Base-by-base conservation (phyloP, 345 rosid genomes). In the Hypericum perforatum region DNA sequence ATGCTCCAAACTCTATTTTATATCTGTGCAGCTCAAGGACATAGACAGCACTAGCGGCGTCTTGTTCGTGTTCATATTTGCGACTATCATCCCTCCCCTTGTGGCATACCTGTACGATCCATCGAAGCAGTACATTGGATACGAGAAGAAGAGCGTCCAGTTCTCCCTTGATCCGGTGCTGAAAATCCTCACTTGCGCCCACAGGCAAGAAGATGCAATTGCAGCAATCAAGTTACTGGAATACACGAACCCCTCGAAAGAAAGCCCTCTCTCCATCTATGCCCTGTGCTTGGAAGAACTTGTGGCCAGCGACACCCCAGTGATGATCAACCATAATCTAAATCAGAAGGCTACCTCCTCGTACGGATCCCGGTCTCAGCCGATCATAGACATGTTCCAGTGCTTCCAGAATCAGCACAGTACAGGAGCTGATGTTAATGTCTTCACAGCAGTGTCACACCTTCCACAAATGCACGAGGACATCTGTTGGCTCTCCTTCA, bases 211-310 rank as follows among this genome's bases (percentile, higher is more conserved):
- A 42, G 67, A 81, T 53, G 72, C 77, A 16, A 40, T 46, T 8
- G 29, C 74, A 1, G 49, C 57, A 38, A 65, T 75, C 16, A 71
- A 71, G 7, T 56, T 83, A n/a, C 52, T 83, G 0, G 70, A 73
- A 38, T 39, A 64, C 10, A 61, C 63, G 9, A 58, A 47, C 37
- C 72, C 79, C 5, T 52, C 70, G 0, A 59, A 43, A 16, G 82
- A 73, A 5, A 54, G 61, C 36, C 81, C 76, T 6, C 39, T 81
- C 11, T 40, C 44, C 37, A 63, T 81, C 38, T 50, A 69, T 48
- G 92, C 66, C 22, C 80, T 77, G 58, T 84, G 79, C 45, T 82
- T 83, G 9, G 59, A 74, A 6, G 72, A 83, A 71, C 64, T 81
- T 39, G 67, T 59, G 37, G 88, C 82, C 7, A 70, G 62, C 54